Evolutionary conservation across 169 alveolate species (phyloP), one percentile per base, ranked within the genome.

Genomic region (Eimeria tenella): DNA sequence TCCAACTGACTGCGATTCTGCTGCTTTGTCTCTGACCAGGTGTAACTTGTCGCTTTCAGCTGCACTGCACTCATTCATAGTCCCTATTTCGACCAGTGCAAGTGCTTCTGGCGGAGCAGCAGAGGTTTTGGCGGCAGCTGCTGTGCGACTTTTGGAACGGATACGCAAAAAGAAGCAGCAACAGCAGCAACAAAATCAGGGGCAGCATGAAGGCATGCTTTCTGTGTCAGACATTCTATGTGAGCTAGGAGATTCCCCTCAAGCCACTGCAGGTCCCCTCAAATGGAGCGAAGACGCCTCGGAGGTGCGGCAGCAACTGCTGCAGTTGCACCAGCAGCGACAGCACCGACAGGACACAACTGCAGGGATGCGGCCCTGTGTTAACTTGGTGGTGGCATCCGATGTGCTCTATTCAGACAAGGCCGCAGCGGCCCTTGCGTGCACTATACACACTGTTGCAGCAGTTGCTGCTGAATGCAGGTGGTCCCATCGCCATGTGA

Each of bases 251-350:
- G 71, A 6, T 4, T n/a, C 19, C 55, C 88, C 88, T n/a, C 7
- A 19, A 21, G 70, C 71, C 19, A 25, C 70, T 13, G 71, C 52
- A 68, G 88, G 88, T 63, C 88, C 71, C 88, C 88, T 79, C n/a
- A 50, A 9, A 10, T 79, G 88, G 88, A 79, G 71, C 52, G 88
- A 79, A 21, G 31, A 58, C 56, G 52, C 49, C 19, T 4, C 71
- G 19, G 88, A 23, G 21, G 88, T 50, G 50, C 88, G 13, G 55
- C 88, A 79, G 88, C 88, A 79, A 19, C 62, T 79, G 88, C 71
- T 19, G 71, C 88, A 15, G 88, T 68, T 55, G 88, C 71, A 21
- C 53, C 65, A 49, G 63, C 86, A 75, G 10, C 86, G 23, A 50
- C 82, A 74, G 84, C 84, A 74, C 58, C 49, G 13, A 56, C 84